Conservation (phyloP, 805 yeast genomes). For the Geotrichum ghanense region DNA sequence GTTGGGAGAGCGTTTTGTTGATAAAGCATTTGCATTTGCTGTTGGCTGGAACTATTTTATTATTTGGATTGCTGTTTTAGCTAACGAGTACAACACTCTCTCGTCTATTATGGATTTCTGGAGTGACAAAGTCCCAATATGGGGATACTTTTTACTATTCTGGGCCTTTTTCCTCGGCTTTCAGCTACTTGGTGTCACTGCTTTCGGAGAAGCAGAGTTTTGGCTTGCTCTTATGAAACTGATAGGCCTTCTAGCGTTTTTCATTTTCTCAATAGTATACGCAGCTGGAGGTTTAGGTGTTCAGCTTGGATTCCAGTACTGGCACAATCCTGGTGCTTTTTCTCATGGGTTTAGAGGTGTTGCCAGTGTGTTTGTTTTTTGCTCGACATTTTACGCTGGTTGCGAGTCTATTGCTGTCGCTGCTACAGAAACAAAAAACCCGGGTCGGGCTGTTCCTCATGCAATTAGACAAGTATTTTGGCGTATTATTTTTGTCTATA, state of each 20-base stretch:
- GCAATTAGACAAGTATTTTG: constrained; percentile 49
- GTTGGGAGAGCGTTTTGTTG: constrained; percentile 35
- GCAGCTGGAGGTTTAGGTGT: constrained; percentile 45
- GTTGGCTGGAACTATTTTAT: constrained; percentile 38
- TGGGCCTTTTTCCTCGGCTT: constrained; percentile 37
- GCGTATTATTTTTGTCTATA: constrained; percentile 43
- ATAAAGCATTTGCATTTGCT: constrained; percentile 38
- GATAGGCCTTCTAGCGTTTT: constrained; percentile 44
- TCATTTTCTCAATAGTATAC: constrained; percentile 42
- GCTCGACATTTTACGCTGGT: constrained; percentile 50
- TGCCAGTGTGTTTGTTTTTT: constrained; percentile 45
- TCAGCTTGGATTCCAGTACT: constrained; percentile 45
- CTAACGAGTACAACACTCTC: constrained; percentile 39
- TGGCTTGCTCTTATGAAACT: constrained; percentile 47
- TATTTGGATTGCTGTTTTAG: constrained; percentile 37
- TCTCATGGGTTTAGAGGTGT: constrained; percentile 36
- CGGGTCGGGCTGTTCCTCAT: constrained; percentile 45
- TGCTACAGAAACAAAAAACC: constrained; percentile 54
- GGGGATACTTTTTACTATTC: constrained; percentile 39
- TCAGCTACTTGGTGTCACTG: constrained; percentile 41
- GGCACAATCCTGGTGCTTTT: constrained; percentile 43
- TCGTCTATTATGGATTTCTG: constrained; percentile 34
- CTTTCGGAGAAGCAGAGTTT: constrained; percentile 55
- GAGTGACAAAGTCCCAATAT: constrained; percentile 35
- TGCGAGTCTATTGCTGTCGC: constrained; percentile 50